These are phyloP conservation scores for Aspergillus oerlinghausenensis DNA, from an alignment of 2,329 filamentous ascomycete species.

Conservation along the genomic window DNA sequence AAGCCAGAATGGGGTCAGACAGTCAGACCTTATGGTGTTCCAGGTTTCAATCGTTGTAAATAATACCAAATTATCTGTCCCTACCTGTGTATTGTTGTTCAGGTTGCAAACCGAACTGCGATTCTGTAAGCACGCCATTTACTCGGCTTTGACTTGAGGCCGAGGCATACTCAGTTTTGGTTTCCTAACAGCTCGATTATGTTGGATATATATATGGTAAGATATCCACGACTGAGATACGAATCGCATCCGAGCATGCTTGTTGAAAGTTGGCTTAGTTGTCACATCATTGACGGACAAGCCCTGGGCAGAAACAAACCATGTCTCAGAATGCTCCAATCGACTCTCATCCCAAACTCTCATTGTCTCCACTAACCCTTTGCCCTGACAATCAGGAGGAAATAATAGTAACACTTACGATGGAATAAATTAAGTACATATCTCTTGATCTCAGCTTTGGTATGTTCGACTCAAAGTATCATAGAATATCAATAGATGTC, in stretches of 20 bases:
- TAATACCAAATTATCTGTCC: neutral
- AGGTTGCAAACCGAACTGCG: neutral
- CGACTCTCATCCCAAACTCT: slow-evolving; percentile 1
- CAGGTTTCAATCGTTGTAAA: neutral
- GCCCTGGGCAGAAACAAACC: slow-evolving; percentile 26
- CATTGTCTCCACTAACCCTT: slow-evolving; percentile 6
- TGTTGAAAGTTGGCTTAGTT: neutral
- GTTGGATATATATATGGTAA: neutral
- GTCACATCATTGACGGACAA: slow-evolving; percentile 17
- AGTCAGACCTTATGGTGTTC: neutral
- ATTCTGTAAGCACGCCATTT: neutral
- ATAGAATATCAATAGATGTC: neutral
- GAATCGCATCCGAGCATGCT: neutral
- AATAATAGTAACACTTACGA: slow-evolving; percentile 6
- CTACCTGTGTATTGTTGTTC: neutral
- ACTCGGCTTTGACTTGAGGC: neutral
- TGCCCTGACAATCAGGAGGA: neutral
- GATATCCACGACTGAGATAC: neutral
- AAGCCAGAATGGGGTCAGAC: neutral
- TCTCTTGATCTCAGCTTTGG: neutral
- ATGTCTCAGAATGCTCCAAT: slow-evolving; percentile 30
- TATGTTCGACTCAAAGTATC: neutral
- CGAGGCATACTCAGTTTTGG: neutral
- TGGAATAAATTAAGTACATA: too few relatives aligned
- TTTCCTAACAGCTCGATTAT: neutral